Conservation (phyloP, 495 filamentous ascomycete species). For the Terfezia boudieri region DNA sequence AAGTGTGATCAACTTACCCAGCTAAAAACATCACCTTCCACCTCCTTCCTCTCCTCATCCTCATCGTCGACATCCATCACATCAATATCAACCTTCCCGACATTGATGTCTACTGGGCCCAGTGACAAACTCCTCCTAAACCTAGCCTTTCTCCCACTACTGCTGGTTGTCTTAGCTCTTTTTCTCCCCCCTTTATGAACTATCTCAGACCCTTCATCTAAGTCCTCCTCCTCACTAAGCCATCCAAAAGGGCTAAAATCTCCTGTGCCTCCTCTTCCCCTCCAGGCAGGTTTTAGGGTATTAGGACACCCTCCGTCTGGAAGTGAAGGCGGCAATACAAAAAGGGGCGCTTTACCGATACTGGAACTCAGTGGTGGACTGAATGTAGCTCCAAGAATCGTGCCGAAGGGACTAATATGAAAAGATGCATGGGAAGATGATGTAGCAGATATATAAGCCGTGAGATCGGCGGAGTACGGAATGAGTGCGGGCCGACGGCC, state of each 20-base stretch:
- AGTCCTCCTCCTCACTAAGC: neutral
- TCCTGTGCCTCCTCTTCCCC: conserved; percentile 1
- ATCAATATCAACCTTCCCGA: neutral
- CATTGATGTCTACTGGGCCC: neutral
- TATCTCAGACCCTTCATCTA: neutral
- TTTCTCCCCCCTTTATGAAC: neutral
- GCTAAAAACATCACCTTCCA: conserved; percentile 12
- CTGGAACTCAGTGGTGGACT: neutral
- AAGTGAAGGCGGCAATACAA: conserved; percentile 6
- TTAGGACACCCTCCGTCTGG: conserved; percentile 6
- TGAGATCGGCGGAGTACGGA: conserved; percentile 15
- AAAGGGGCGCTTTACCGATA: conserved; percentile 9
- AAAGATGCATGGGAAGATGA: conserved; percentile 2
- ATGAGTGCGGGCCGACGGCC: conserved; percentile 16
- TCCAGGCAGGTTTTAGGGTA: conserved; percentile 1
- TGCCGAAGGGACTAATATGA: neutral
- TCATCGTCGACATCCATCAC: conserved; percentile 8
- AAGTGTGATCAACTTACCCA: conserved; percentile 7
- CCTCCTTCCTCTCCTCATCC: conserved; percentile 7
- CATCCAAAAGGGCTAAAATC: neutral
- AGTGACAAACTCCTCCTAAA: neutral
- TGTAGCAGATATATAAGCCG: conserved; percentile 13
- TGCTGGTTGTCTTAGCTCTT: neutral
- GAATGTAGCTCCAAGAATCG: neutral
- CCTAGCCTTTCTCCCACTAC: neutral